phyloP scores from a whole-genome alignment of 1,284 basidiomycete species.

The Ganoderma sinense region DNA sequence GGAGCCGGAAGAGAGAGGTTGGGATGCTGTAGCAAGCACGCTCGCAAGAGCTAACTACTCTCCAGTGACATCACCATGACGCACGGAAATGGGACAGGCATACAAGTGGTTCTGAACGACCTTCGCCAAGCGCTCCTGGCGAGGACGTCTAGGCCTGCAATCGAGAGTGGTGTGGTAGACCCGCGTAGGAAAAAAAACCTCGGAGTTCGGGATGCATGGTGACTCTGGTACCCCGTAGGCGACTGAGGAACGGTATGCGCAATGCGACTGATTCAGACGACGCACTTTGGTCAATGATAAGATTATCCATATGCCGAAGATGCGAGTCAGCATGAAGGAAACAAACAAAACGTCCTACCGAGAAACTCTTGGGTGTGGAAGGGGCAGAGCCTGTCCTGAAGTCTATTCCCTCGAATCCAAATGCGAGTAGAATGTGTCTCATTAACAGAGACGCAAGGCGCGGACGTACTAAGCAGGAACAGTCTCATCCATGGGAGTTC shows the following conservation, averaged over 20 bases:
- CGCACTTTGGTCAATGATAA: not conserved
- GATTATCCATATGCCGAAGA: not conserved
- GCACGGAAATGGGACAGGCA: constrained; percentile 8
- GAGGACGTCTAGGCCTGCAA: not conserved
- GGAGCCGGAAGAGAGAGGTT: not conserved
- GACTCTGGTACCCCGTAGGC: not conserved
- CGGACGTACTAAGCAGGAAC: not conserved
- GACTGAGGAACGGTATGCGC: not conserved
- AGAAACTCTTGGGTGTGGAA: not conserved
- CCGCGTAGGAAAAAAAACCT: no score
- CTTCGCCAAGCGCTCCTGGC: not conserved
- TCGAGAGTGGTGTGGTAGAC: not conserved
- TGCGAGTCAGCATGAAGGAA: not conserved
- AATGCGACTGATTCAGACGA: not conserved
- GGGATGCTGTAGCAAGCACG: not conserved
- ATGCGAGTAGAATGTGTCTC: not conserved
- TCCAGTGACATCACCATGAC: constrained; percentile 32
- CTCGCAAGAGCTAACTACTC: not conserved
- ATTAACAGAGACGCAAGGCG: not conserved
- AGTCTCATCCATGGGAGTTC: not conserved
- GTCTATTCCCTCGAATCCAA: not conserved
- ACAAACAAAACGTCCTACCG: not conserved
- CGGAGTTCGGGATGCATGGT: no score
- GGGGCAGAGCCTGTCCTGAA: no score
- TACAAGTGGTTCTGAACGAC: not conserved